Percentiles rank a stretch among this genome's conserved stretches.
These are phyloP conservation scores for Gyromitra esculenta DNA, from an alignment of 2,329 filamentous ascomycete genomes.

Conservation along the genomic window DNA sequence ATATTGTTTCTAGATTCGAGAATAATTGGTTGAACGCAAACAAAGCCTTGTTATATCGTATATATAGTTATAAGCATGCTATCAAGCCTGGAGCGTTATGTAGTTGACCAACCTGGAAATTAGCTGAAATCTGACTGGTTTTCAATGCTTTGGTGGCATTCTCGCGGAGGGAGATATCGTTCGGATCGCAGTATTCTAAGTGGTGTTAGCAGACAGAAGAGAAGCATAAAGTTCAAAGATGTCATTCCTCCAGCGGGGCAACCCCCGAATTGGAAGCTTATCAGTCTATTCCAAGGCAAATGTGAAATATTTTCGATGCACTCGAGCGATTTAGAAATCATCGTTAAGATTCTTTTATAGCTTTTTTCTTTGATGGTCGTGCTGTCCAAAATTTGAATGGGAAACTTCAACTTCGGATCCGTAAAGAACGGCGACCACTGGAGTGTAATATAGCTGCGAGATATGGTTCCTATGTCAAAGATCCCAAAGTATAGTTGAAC, in stretches of 20 bases:
- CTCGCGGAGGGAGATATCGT: background rate
- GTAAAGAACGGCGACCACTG: slow-evolving; percentile 3
- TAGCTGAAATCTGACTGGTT: background rate
- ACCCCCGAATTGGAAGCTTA: background rate
- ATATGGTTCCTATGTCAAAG: background rate
- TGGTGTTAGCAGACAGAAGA: background rate
- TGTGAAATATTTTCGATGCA: background rate
- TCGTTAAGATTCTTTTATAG: background rate
- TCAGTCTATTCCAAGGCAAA: background rate
- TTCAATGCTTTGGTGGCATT: background rate
- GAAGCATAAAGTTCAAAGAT: background rate
- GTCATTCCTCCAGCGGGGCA: background rate
- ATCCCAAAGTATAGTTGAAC: slow-evolving; percentile 26
- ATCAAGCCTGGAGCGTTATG: background rate
- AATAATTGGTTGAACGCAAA: slow-evolving; percentile 8
- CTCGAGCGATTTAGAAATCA: slow-evolving; percentile 4
- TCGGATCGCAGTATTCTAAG: background rate
- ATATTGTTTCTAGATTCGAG: slow-evolving; percentile 1
- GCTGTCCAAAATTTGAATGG: background rate
- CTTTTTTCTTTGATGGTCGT: background rate
- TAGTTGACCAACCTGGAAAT: slow-evolving; percentile 1
- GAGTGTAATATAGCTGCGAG: slow-evolving; percentile 10
- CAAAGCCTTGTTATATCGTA: background rate
- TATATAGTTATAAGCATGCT: background rate
- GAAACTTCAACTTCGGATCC: background rate